Conservation (phyloP, 73 alveolate genomes). For the Tetrahymena borealis region DNA sequence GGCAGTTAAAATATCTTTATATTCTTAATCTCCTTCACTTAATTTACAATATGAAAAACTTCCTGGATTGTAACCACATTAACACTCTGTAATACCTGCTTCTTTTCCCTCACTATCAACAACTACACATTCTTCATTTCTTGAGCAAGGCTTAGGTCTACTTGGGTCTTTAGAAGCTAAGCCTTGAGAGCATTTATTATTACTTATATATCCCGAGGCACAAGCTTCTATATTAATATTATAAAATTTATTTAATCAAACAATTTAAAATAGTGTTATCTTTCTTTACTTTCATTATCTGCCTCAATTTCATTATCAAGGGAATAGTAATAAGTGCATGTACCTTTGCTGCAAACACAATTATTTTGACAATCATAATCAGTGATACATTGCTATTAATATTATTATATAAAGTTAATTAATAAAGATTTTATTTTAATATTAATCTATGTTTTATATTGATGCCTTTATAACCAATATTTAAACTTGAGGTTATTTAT, state of each 20-base stretch:
- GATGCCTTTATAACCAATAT: too few relatives aligned
- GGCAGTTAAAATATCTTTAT: background rate
- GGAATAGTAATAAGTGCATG: constrained; percentile 34
- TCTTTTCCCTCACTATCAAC: background rate
- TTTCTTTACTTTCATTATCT: constrained; percentile 17
- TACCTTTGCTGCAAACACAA: constrained; percentile 35
- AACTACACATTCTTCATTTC: constrained; percentile 16
- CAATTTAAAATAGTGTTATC: background rate
- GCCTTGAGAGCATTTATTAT: constrained; percentile 16
- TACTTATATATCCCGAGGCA: constrained; percentile 11
- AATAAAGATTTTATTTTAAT: background rate
- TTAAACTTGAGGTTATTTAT: background rate
- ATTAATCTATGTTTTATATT: background rate
- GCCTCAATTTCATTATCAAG: constrained; percentile 13
- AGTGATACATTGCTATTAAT: background rate
- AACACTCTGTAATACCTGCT: constrained; percentile 23
- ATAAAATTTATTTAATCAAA: background rate
- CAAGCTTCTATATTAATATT: constrained; percentile 1
- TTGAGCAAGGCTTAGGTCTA: constrained; percentile 23
- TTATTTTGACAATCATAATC: constrained; percentile 34
- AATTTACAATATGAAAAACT: constrained; percentile 45
- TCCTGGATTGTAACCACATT: constrained; percentile 46
- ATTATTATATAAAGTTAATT: background rate
- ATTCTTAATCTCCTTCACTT: constrained; percentile 39
- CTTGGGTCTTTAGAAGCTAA: constrained; percentile 17